Evolutionary conservation across 805 yeast genomes (phyloP), one percentile per base, ranked within the genome.

Genomic region (Metschnikowia corniflorae): DNA sequence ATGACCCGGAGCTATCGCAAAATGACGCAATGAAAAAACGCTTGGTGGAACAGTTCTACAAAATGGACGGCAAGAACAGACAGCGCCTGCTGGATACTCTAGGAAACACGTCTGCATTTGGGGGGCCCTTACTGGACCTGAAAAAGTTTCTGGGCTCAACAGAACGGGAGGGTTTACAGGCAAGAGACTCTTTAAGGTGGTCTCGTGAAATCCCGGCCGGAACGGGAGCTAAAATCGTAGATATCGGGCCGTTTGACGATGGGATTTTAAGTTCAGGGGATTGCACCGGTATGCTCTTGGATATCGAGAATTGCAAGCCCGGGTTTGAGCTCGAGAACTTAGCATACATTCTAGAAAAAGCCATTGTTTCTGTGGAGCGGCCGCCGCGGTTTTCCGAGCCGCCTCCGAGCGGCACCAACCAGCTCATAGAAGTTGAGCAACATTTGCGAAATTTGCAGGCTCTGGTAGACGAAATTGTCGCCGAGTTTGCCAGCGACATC

Each of bases 41-140:
- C 22, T 49, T 68, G 37, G 71, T 65, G 32, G 70, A 65, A 39
- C 71, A 66, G 46, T 68, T 68, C 46, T 64, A 61, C 48, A 59
- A 46, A 30, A 31, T 60, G 28, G 65, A 60, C 15, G 37, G 35
- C 31, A 22, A 28, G 26, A 29, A 26, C 26, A 32, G 33, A 21
- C 24, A 10, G 5, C 24, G 24, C n/a, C 24, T 21, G 24, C 24
- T 21, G 24, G 24, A 21, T n/a, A n/a, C 24, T 3, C 12, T 21
- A n/a, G 24, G n/a, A 10, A 21, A n/a, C 24, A n/a, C 12, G 24
- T 3, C 24, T 10, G 24, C 24, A 3, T 10, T 21, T n/a, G 12
- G n/a, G 9, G 5, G 24, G 24, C 24, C 24, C 9, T 21, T 21
- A 3, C 5, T 10, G 9, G 24, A 21, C 24, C 24, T n/a, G 12